Evolutionary conservation across 2,329 filamentous ascomycete genomes (phyloP).

Genomic region (Neonectria ditissima): DNA sequence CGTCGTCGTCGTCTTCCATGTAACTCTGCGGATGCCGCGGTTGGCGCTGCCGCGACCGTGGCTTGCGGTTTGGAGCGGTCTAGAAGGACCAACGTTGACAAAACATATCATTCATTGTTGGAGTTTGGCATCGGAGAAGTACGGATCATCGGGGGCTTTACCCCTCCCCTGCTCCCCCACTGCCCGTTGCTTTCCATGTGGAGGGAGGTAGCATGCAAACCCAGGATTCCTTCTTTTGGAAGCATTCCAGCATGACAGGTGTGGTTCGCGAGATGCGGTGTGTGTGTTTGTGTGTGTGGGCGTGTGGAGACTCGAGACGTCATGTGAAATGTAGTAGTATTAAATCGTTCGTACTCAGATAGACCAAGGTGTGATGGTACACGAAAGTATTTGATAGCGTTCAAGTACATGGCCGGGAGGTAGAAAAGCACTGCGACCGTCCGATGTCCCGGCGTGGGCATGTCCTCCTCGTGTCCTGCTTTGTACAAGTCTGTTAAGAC

Average conservation of each 20-base stretch:
- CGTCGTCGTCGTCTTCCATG: neutral
- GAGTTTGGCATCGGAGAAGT: neutral
- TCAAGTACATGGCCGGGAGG: constrained; percentile 26
- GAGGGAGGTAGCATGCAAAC: neutral
- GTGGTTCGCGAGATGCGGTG: neutral
- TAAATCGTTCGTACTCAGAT: constrained; percentile 20
- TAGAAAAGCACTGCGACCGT: neutral
- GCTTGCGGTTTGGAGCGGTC: neutral
- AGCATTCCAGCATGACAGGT: neutral
- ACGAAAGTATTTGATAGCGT: constrained; percentile 16
- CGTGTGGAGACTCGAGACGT: neutral
- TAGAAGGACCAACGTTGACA: neutral
- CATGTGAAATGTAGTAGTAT: constrained; percentile 15
- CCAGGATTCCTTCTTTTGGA: neutral
- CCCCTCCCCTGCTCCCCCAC: neutral
- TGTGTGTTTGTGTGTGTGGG: neutral
- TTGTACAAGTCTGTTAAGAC: neutral
- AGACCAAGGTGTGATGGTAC: constrained; percentile 21
- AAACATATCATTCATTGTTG: neutral
- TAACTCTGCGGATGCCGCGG: constrained; percentile 3
- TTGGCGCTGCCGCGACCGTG: constrained; percentile 1
- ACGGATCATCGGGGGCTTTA: neutral
- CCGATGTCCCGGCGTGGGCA: neutral
- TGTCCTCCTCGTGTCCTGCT: neutral
- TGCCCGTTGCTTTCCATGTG: neutral